Evolutionary conservation across 306 rosid species (phyloP).

Genomic region (Morella rubra): DNA sequence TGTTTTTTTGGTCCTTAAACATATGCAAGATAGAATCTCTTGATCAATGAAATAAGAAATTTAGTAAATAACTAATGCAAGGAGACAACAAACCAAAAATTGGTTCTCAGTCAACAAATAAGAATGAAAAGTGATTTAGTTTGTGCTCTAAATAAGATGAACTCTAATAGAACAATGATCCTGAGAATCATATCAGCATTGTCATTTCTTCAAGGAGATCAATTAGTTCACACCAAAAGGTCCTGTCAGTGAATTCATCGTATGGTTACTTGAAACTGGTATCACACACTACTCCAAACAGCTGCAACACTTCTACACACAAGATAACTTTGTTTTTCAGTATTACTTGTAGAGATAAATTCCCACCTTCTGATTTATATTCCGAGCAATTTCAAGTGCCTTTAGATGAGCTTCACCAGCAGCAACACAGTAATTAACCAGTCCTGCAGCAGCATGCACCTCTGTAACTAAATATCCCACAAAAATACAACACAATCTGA

Average conservation of each 20-base stretch:
- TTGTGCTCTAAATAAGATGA: neutral
- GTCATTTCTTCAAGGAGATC: neutral
- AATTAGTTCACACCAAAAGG: neutral
- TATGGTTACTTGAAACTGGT: neutral
- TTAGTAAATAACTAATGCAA: neutral
- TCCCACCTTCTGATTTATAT: slow-evolving; percentile 72
- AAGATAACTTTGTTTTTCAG: slow-evolving; percentile 5
- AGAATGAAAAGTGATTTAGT: neutral
- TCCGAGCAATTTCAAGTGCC: slow-evolving; percentile 79
- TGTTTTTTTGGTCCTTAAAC: neutral
- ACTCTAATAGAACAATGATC: neutral
- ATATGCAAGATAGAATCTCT: neutral
- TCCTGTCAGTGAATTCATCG: neutral
- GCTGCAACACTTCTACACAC: neutral
- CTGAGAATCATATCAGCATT: neutral
- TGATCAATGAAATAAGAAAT: neutral
- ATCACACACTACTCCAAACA: neutral
- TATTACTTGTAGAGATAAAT: slow-evolving; percentile 1
- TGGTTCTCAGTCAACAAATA: neutral
- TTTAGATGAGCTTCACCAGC: slow-evolving; percentile 72
- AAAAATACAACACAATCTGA: neutral
- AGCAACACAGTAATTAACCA: slow-evolving; percentile 81
- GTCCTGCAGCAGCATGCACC: slow-evolving; percentile 48
- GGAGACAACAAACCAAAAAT: too few species aligned
- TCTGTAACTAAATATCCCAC: slow-evolving; percentile 18